Evolutionary conservation across 2,329 filamentous ascomycete genomes (phyloP).

Genomic region (Nectriaceae sp.): DNA sequence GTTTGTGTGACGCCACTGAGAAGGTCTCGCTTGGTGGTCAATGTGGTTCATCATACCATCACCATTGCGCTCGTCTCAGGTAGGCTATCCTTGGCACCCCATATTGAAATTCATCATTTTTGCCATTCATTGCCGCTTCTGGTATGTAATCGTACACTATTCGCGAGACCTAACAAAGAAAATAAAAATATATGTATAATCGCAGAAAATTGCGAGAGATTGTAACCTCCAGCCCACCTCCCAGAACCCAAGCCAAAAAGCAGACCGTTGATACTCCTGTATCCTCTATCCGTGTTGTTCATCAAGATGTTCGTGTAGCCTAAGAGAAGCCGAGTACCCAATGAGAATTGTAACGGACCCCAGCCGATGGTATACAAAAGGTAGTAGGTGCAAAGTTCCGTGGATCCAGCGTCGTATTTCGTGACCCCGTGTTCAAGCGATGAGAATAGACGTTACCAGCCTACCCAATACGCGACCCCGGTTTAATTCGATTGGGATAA

Average conservation of each 20-base stretch:
- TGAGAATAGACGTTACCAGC: slow-evolving; percentile 21
- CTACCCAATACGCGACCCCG: slow-evolving; percentile 2
- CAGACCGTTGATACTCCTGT: slow-evolving; percentile 26
- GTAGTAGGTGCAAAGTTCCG: slow-evolving; percentile 1
- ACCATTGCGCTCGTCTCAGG: too few species aligned
- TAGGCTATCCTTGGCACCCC: too few species aligned
- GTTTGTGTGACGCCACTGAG: background rate
- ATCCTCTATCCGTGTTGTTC: slow-evolving; percentile 29
- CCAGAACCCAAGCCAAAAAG: slow-evolving; percentile 2
- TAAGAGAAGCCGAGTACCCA: slow-evolving; percentile 20
- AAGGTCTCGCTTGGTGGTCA: too few species aligned
- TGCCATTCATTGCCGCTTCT: slow-evolving; percentile 5
- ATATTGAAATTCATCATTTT: background rate
- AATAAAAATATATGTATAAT: background rate
- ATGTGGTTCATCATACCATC: too few species aligned
- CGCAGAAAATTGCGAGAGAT: background rate
- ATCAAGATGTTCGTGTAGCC: slow-evolving; percentile 22
- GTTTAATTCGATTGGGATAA: background rate
- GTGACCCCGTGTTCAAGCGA: slow-evolving; percentile 6
- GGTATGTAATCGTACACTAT: slow-evolving; percentile 18
- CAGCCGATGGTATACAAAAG: slow-evolving; percentile 30
- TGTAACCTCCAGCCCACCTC: slow-evolving; percentile 4
- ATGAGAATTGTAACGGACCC: slow-evolving; percentile 16
- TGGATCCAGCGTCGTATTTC: background rate
- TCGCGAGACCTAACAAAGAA: slow-evolving; percentile 1